A percentile compares a stretch with the other conserved stretches of the same genome.
These are phyloP conservation scores for Ilyonectria destructans DNA, from an alignment of 2,329 filamentous ascomycete species.

Conservation along the genomic window DNA sequence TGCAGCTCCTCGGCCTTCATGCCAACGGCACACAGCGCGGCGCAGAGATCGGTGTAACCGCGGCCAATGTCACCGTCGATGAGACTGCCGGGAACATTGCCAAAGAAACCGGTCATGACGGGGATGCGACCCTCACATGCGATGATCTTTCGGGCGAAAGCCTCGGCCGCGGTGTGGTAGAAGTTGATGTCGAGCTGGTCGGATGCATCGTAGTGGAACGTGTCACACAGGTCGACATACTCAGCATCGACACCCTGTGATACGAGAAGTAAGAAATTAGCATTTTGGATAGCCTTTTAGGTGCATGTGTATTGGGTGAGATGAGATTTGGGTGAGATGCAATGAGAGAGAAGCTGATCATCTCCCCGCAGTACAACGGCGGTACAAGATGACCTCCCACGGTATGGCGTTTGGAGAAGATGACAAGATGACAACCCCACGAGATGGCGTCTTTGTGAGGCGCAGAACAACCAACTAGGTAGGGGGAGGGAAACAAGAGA, in stretches of 20 bases:
- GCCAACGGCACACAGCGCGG: conserved; percentile 91
- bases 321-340: neutral
- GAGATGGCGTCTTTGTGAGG: neutral
- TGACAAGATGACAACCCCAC: neutral
- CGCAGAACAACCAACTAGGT: neutral
- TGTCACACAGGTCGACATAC: conserved; percentile 90
- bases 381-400: neutral
- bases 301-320: conserved; percentile 3
- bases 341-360: neutral
- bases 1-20: conserved; percentile 91
- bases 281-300: neutral
- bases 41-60: conserved; percentile 97
- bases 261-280: conserved; percentile 46
- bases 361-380: neutral
- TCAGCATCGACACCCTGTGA: conserved; percentile 82
- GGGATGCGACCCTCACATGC: conserved; percentile 80
- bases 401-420: neutral
- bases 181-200: conserved; percentile 77
- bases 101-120: conserved; percentile 94
- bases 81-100: conserved; percentile 90
- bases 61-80: conserved; percentile 91
- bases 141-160: conserved; percentile 75
- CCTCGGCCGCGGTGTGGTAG: conserved; percentile 76
- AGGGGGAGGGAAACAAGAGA: neutral
- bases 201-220: conserved; percentile 78